phyloP scores from a whole-genome alignment of 352 stramenopile species.

The Globisporangium sylvaticum region DNA sequence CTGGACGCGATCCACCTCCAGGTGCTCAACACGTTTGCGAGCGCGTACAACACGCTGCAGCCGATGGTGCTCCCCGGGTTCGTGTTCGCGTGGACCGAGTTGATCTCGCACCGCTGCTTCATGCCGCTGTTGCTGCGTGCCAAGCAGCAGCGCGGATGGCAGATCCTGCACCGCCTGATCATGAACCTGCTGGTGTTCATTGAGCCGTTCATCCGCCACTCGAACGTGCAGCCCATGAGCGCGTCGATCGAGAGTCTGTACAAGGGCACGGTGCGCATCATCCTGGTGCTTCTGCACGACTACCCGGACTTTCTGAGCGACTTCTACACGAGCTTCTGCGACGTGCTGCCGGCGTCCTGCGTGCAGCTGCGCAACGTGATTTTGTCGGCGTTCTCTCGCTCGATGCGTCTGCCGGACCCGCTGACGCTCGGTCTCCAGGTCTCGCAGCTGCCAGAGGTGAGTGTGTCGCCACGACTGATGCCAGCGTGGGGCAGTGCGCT shows the following conservation, averaged over 20 bases:
- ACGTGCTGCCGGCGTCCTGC: conserved; percentile 95
- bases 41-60: conserved; percentile 96
- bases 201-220: conserved; percentile 92
- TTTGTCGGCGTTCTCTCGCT: conserved; percentile 96
- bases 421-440: conserved; percentile 98
- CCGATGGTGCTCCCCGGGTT: conserved; percentile 95
- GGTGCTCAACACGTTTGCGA: conserved; percentile 96
- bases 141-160: conserved; percentile 95
- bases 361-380: conserved; percentile 99
- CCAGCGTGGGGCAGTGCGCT: conserved; percentile 94
- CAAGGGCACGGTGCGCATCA: conserved; percentile 96
- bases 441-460: conserved; percentile 95
- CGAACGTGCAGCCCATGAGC: conserved; percentile 80
- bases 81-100: conserved; percentile 98
- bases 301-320: conserved; percentile 98
- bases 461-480: conserved; percentile 91
- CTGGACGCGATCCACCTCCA: conserved; percentile 93
- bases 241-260: conserved; percentile 94
- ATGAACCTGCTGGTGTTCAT: conserved; percentile 98
- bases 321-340: conserved; percentile 98
- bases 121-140: conserved; percentile 95
- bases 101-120: conserved; percentile 97
- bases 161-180: conserved; percentile 96
- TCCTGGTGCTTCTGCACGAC: conserved; percentile 98
- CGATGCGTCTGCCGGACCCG: conserved; percentile 96